phyloP scores from a whole-genome alignment of 768 basidiomycete genomes.

The Symmetrospora coprosmae region DNA sequence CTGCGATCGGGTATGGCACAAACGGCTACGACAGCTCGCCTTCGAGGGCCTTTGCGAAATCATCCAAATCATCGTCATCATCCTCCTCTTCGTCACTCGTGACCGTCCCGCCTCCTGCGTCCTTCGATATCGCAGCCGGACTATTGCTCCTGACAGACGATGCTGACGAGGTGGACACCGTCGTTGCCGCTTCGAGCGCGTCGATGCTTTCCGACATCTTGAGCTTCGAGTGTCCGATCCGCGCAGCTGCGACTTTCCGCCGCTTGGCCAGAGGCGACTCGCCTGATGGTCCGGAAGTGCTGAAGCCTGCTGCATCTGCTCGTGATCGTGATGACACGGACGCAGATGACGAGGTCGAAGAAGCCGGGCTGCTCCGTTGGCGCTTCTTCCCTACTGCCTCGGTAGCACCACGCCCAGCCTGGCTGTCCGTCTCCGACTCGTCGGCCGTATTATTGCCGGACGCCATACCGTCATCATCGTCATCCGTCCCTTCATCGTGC shows the following conservation, averaged over 20 bases:
- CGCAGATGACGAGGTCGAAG: too few relatives aligned
- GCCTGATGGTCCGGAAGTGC: too few relatives aligned
- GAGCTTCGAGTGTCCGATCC: conserved; percentile 46
- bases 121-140: background rate
- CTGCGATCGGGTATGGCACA: too few relatives aligned
- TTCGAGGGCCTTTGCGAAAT: conserved; percentile 21
- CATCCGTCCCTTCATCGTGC: conserved; percentile 36
- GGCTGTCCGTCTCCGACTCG: too few relatives aligned
- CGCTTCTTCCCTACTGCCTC: too few relatives aligned
- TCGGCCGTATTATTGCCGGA: too few relatives aligned
- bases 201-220: conserved; percentile 27
- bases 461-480: conserved; percentile 1
- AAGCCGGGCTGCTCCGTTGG: too few relatives aligned
- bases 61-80: conserved; percentile 16
- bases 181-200: too few relatives aligned
- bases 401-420: too few relatives aligned
- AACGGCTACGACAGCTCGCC: conserved; percentile 12
- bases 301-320: too few relatives aligned
- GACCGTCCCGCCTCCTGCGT: background rate
- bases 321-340: too few relatives aligned
- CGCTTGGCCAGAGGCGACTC: conserved; percentile 69
- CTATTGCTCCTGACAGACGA: too few relatives aligned
- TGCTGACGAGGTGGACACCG: background rate
- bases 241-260: conserved; percentile 56
- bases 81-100: background rate